These are phyloP conservation scores for Fraxinus baroniana DNA, from an alignment of 305 asterid genomes.

Conservation along the genomic window DNA sequence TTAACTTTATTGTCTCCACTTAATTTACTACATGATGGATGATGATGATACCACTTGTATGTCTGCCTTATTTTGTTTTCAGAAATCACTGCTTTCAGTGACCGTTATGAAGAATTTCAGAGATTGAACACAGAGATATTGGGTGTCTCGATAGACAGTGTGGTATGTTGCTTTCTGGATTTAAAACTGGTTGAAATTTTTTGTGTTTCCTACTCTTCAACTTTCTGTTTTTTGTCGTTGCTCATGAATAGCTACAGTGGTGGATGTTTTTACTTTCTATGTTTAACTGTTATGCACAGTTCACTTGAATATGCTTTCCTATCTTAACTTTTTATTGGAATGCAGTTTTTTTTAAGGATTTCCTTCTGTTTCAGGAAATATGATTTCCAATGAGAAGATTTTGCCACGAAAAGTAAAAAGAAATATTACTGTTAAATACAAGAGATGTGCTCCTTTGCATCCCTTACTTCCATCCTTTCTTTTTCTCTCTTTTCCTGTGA, in stretches of 20 bases:
- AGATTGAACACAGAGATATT: constrained; percentile 83
- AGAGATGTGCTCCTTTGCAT: not conserved
- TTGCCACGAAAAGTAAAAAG: not conserved
- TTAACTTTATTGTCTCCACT: not conserved
- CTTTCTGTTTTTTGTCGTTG: not conserved
- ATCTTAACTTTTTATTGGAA: not conserved
- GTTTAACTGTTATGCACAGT: not conserved
- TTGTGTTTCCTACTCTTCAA: not conserved
- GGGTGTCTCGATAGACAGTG: constrained; percentile 94
- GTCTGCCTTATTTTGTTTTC: constrained; percentile 21
- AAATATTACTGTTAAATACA: not conserved
- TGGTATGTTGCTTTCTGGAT: constrained; percentile 46
- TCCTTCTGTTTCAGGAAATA: not conserved
- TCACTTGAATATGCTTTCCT: not conserved
- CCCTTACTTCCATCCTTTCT: not conserved
- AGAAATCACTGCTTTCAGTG: constrained; percentile 99
- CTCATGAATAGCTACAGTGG: not conserved
- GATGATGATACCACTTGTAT: not conserved
- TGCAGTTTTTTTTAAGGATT: not conserved
- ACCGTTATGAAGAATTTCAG: constrained; percentile 74
- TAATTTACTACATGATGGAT: constrained; percentile 5
- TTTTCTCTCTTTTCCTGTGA: not conserved
- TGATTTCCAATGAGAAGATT: not conserved
- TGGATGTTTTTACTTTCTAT: not conserved
- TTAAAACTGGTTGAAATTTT: not conserved